These are phyloP conservation scores for Trapa bicornis DNA, from an alignment of 345 rosid species.

Conservation along the genomic window DNA sequence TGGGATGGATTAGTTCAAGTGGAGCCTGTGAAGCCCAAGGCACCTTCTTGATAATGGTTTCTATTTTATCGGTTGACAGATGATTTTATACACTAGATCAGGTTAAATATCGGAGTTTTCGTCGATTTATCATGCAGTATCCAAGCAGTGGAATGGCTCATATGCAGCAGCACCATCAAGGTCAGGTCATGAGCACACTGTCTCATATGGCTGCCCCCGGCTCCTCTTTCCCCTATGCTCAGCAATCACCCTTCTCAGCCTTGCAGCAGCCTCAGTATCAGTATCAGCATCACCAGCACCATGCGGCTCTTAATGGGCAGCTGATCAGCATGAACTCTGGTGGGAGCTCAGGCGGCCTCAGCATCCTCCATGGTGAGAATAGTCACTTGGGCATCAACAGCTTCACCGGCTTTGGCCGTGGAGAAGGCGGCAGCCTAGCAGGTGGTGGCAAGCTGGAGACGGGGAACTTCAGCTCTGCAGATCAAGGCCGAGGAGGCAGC, in stretches of 20 bases:
- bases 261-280: conserved; percentile 24
- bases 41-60: no score
- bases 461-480: conserved; percentile 46
- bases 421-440: conserved; percentile 24
- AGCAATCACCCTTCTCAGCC: conserved; percentile 53
- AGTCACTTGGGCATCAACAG: conserved; percentile 49
- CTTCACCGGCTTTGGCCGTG: conserved; percentile 62
- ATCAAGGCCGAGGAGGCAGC: conserved; percentile 64
- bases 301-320: conserved; percentile 53
- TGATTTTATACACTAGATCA: no score
- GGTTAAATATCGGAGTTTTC: no score
- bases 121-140: conserved; percentile 28
- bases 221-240: conserved; percentile 75
- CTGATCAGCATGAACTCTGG: conserved; percentile 67
- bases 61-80: no score
- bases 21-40: no score
- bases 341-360: conserved; percentile 39
- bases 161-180: conserved; percentile 83
- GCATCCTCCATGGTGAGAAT: conserved; percentile 46
- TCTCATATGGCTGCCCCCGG: conserved; percentile 70
- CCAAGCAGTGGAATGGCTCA: conserved; percentile 55
- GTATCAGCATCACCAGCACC: conserved; percentile 38
- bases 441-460: conserved; percentile 51
- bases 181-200: conserved; percentile 63
- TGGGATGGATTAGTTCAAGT: not conserved